Percentiles rank a stretch among this genome's conserved stretches.
Conservation (phyloP, 2,329 filamentous ascomycete genomes). For the Zasmidium citrigriseum region DNA sequence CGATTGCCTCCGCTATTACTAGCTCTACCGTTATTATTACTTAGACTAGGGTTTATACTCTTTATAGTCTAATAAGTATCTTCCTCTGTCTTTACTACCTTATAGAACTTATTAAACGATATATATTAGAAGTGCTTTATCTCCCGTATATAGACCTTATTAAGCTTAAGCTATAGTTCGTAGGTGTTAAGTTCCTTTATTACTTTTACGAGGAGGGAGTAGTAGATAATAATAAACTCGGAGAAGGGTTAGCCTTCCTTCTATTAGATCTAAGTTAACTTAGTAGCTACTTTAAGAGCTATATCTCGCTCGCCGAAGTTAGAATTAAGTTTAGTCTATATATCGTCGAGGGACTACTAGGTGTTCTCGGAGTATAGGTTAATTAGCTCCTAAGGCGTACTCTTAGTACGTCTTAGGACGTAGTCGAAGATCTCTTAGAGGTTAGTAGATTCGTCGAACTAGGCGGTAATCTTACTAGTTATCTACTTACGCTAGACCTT, state of each 20-base stretch:
- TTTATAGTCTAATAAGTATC: neutral
- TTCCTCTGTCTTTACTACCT: neutral
- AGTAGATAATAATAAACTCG: neutral
- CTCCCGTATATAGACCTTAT: neutral
- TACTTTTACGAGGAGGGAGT: neutral
- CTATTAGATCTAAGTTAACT: too few relatives aligned
- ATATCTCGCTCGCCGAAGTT: too few relatives aligned
- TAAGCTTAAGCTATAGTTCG: neutral
- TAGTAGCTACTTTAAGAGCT: too few relatives aligned
- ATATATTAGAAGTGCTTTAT: neutral
- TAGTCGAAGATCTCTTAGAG: too few relatives aligned
- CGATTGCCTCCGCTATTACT: neutral
- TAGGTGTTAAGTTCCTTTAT: neutral
- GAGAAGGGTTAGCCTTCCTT: neutral
- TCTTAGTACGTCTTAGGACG: too few relatives aligned
- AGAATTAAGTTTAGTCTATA: too few relatives aligned
- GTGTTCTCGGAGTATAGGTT: too few relatives aligned
- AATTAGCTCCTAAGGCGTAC: too few relatives aligned
- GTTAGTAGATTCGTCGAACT: too few relatives aligned
- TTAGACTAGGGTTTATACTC: neutral
- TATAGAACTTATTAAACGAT: neutral
- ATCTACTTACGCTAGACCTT: too few relatives aligned
- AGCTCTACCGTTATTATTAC: neutral
- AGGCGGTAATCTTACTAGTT: too few relatives aligned
- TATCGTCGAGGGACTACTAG: too few relatives aligned